These are phyloP conservation scores for Claviceps arundinis DNA, from an alignment of 2,329 filamentous ascomycete species.

Conservation along the genomic window DNA sequence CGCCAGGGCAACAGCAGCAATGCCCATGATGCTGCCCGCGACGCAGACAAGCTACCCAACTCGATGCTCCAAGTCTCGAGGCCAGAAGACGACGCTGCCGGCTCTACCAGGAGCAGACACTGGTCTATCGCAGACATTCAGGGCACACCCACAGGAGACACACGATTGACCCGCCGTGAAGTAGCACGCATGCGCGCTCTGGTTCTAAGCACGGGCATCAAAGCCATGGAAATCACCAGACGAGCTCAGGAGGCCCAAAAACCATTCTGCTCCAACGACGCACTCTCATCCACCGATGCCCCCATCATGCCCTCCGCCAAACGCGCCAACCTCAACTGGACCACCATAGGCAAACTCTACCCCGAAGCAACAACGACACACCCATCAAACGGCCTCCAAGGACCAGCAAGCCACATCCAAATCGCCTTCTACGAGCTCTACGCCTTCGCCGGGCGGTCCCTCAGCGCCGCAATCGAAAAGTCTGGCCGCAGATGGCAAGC, in stretches of 20 bases:
- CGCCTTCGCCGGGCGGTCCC: slow-evolving; percentile 36
- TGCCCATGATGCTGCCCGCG: slow-evolving; percentile 15
- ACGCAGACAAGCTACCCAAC: slow-evolving; percentile 23
- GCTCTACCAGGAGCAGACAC: slow-evolving; percentile 21
- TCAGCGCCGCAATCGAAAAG: slow-evolving; percentile 32
- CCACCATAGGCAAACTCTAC: slow-evolving; percentile 29
- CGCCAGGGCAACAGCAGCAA: slow-evolving; percentile 5
- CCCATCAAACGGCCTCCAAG: slow-evolving; percentile 16
- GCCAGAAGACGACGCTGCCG: slow-evolving; percentile 11
- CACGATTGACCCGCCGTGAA: slow-evolving; percentile 50
- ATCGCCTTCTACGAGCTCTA: slow-evolving; percentile 33
- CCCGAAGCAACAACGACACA: slow-evolving; percentile 17
- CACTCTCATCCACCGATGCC: slow-evolving; percentile 11
- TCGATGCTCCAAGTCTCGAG: slow-evolving; percentile 17
- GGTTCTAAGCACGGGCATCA: slow-evolving; percentile 75
- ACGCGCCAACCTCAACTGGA: slow-evolving; percentile 22
- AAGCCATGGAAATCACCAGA: slow-evolving; percentile 66
- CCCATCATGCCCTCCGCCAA: slow-evolving; percentile 4
- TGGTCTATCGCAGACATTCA: slow-evolving; percentile 38
- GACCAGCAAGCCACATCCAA: slow-evolving; percentile 6
- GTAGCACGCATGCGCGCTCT: slow-evolving; percentile 66
- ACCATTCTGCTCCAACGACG: slow-evolving; percentile 16
- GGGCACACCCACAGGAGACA: slow-evolving; percentile 20
- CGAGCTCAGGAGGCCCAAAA: slow-evolving; percentile 40
- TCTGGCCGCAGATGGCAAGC: slow-evolving; percentile 44